Base-by-base conservation (phyloP, 2,329 filamentous ascomycete species). In the Penicillium sp. region DNA sequence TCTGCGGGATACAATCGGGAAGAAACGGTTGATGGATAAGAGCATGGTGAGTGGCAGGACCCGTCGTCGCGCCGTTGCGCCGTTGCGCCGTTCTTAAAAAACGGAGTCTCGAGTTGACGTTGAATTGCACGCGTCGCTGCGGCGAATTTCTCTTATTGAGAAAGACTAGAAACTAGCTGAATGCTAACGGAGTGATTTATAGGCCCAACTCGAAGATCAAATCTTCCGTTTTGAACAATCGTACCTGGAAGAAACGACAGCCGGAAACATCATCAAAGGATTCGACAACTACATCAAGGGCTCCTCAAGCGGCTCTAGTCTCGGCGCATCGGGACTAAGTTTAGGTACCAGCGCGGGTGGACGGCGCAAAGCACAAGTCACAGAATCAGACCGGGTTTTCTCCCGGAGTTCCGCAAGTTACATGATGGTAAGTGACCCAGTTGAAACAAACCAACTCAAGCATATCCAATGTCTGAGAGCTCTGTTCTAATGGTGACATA, bases 201-300 rank as follows among this genome's bases (percentile, higher is more conserved):
- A 86, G 84, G 72, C 78, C 45, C 70, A 76, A 61, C 73, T 86
- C 52, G 94, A 99, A 77, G 90, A 96, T 43, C 82, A 84, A 59
- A 97, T 99, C 64, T 86, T 83, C 68, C 85, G 88, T 58, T 88
- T 90, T 66, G 94, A 99, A 72, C 85, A 87, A 51, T 82, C 87
- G 15, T 99, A 99, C 71, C 85, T 99, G 45, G 93, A 97, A 71
- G 91, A 91, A 65, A 95, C 91, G 4, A 85, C 81, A 63, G 83
- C 84, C 17, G 94, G 94, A 37, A 99, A 99, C 76, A 97, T 99
- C 68, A 93, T 99, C 70, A 91, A 90, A 42, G 94, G 94, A 18
- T 99, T 99, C 72, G 94, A 99, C 72, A 95, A 91, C 69, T 99
- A 97, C 76, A 95, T 96, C 79, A 99, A 99, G 74, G 92, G 90